Conservation (phyloP, 352 stramenopile genomes). For the Elongisporangium prolatum region DNA sequence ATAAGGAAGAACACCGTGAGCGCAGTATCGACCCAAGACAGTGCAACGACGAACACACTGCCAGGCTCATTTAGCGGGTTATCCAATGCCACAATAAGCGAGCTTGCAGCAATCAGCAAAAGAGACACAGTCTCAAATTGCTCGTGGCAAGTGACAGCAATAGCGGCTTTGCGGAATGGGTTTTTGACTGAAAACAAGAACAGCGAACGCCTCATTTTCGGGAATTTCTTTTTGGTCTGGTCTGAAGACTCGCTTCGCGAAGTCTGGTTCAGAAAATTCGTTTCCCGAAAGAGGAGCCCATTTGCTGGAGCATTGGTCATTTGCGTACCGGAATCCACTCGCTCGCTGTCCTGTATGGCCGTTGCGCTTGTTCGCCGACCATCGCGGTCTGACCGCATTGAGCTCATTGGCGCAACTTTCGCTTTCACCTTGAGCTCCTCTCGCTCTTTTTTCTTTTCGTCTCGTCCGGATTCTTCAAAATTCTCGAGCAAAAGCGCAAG, state of each 20-base stretch:
- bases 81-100: conserved; percentile 52
- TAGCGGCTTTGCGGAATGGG: conserved; percentile 25
- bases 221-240: neutral
- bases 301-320: too few relatives aligned
- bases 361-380: neutral
- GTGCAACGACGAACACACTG: conserved; percentile 22
- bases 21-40: conserved; percentile 48
- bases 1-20: conserved; percentile 75
- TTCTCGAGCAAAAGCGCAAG: conserved; percentile 82
- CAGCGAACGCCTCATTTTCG: conserved; percentile 10
- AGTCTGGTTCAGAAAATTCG: neutral
- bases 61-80: conserved; percentile 39
- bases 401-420: conserved; percentile 2
- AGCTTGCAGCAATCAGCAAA: conserved; percentile 54
- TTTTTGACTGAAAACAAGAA: conserved; percentile 31
- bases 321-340: neutral
- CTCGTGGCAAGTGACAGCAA: conserved; percentile 33
- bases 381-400: neutral
- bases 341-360: neutral
- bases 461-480: conserved; percentile 56
- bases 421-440: conserved; percentile 17
- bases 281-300: too few relatives aligned
- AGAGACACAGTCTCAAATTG: conserved; percentile 64
- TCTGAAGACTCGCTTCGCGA: neutral
- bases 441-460: conserved; percentile 24